phyloP scores from a whole-genome alignment of 2,329 filamentous ascomycete genomes.

The Hymenoscyphus occultus region DNA sequence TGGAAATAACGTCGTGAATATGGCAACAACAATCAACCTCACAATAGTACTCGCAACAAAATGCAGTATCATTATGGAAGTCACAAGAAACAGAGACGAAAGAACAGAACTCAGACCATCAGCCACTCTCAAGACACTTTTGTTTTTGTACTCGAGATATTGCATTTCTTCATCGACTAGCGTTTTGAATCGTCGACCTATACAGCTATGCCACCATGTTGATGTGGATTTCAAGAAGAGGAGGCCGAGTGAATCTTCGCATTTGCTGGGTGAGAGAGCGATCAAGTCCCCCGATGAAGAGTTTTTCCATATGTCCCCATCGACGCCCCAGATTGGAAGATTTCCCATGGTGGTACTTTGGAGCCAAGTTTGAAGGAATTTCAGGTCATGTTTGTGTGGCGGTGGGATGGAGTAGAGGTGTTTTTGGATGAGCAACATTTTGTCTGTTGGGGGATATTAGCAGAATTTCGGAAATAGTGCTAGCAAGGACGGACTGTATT shows the following conservation, averaged over 20 bases:
- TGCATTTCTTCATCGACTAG: background rate
- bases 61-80: background rate
- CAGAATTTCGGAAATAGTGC: background rate
- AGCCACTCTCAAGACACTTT: background rate
- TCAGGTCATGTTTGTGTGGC: background rate
- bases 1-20: background rate
- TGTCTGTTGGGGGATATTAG: background rate
- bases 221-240: background rate
- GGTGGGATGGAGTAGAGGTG: background rate
- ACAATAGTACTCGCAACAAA: background rate
- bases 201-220: background rate
- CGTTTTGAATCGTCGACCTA: background rate
- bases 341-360: background rate
- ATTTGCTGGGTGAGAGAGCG: background rate
- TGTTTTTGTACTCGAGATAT: background rate
- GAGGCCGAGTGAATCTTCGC: background rate
- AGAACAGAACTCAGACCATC: background rate
- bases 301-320: background rate
- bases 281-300: background rate
- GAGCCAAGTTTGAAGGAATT: background rate
- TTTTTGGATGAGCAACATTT: background rate
- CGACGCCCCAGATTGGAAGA: background rate
- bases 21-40: background rate
- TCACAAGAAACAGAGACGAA: background rate
- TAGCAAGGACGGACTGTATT: background rate